Evolutionary conservation across 2,329 filamentous ascomycete species (phyloP).

Genomic region (Nothophoma quercina): DNA sequence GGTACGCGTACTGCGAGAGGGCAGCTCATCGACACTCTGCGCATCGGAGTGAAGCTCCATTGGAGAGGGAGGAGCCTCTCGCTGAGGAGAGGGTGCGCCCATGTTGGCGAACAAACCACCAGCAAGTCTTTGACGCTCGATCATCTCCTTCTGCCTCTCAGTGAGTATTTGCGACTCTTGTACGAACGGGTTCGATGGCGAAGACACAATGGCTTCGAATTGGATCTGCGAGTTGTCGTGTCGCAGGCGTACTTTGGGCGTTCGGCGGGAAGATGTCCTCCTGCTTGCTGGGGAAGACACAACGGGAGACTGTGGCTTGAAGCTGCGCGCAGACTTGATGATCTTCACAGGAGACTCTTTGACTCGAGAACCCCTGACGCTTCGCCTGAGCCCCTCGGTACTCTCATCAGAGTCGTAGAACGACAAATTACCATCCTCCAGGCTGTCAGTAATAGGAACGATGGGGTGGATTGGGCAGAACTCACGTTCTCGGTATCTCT

Average conservation of each 20-base stretch:
- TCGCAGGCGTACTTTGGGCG: constrained; percentile 64
- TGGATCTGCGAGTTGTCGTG: constrained; percentile 86
- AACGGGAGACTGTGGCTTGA: constrained; percentile 38
- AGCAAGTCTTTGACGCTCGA: constrained; percentile 72
- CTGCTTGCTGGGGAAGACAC: constrained; percentile 28
- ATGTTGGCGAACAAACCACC: constrained; percentile 74
- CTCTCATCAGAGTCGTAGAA: constrained; percentile 52
- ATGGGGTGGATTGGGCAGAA: constrained; percentile 16
- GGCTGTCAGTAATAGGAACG: constrained; percentile 44
- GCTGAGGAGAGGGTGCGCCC: constrained; percentile 28
- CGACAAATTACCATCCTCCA: constrained; percentile 27
- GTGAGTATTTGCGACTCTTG: constrained; percentile 78
- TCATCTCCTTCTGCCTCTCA: constrained; percentile 79
- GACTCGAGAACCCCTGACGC: constrained; percentile 30
- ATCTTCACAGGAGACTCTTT: constrained; percentile 41
- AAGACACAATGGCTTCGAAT: constrained; percentile 73
- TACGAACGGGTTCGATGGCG: constrained; percentile 55
- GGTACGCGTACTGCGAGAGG: constrained; percentile 26
- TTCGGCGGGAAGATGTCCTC: constrained; percentile 36
- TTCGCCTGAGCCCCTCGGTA: constrained; percentile 18
- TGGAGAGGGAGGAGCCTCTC: constrained; percentile 30
- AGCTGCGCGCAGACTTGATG: constrained; percentile 29
- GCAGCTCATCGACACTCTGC: constrained; percentile 34
- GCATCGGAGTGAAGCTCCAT: constrained; percentile 42
- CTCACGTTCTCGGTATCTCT: constrained; percentile 48